These are phyloP conservation scores for Boletus rubescentipes DNA, from an alignment of 768 basidiomycete genomes.

Conservation along the genomic window DNA sequence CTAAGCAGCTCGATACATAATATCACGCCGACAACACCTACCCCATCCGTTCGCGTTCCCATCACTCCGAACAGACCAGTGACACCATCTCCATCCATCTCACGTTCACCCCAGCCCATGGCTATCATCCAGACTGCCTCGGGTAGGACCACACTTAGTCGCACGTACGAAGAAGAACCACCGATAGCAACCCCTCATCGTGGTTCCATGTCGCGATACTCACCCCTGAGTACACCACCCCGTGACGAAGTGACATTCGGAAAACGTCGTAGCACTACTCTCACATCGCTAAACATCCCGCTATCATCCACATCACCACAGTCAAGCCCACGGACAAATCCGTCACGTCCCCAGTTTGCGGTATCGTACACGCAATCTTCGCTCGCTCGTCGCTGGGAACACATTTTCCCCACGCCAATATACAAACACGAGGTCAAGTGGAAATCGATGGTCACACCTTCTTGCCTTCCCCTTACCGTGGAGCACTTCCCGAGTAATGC, in stretches of 20 bases:
- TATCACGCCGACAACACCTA: conserved; percentile 19
- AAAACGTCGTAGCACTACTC: conserved; percentile 52
- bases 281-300: conserved; percentile 37
- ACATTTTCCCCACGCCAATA: conserved; percentile 69
- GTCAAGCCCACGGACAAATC: conserved; percentile 52
- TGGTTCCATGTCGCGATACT: conserved; percentile 51
- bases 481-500: conserved; percentile 80
- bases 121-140: conserved; percentile 38
- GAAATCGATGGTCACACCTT: conserved; percentile 81
- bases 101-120: conserved; percentile 43
- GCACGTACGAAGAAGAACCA: conserved; percentile 61
- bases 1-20: conserved; percentile 48
- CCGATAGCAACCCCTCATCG: conserved; percentile 41
- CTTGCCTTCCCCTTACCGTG: conserved; percentile 86
- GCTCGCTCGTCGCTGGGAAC: conserved; percentile 89
- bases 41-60: conserved; percentile 30
- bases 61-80: conserved; percentile 30
- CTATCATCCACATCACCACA: conserved; percentile 49
- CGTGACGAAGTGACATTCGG: conserved; percentile 58
- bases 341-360: conserved; percentile 58
- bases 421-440: conserved; percentile 91
- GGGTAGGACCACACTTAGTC: conserved; percentile 47
- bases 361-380: conserved; percentile 65
- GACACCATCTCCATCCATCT: conserved; percentile 31
- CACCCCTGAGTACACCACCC: conserved; percentile 68